Evolutionary conservation across 202 grass and related monocot genomes (phyloP).

Genomic region (Zoysia matrella): DNA sequence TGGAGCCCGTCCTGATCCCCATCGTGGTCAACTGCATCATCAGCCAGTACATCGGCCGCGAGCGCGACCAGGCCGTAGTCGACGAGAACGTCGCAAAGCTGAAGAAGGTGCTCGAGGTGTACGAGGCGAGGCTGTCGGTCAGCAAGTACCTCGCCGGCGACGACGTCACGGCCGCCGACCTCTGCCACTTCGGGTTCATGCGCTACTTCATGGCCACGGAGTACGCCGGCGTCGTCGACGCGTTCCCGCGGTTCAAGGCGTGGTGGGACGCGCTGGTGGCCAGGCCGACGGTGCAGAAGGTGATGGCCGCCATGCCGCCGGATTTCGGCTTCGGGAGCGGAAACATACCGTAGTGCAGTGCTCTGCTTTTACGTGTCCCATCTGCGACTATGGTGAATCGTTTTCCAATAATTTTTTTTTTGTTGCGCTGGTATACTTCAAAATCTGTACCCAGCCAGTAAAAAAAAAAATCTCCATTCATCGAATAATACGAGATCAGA

Average conservation of each 20-base stretch:
- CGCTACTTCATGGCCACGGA: slow-evolving; percentile 53
- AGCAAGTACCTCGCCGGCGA: slow-evolving; percentile 54
- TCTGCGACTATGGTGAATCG: too few species aligned
- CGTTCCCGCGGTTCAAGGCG: slow-evolving; percentile 47
- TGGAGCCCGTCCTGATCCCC: slow-evolving; percentile 1
- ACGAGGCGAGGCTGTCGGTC: slow-evolving; percentile 53
- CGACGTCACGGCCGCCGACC: slow-evolving; percentile 61
- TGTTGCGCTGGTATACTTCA: too few species aligned
- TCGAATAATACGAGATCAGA: too few species aligned
- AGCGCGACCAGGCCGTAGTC: slow-evolving; percentile 49
- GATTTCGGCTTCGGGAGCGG: slow-evolving; percentile 21
- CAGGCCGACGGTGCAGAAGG: slow-evolving; percentile 55
- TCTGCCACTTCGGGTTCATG: slow-evolving; percentile 52
- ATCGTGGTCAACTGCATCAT: slow-evolving; percentile 50
- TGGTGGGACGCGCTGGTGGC: slow-evolving; percentile 57
- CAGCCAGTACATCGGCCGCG: neutral
- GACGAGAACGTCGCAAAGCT: slow-evolving; percentile 52
- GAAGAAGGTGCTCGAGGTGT: slow-evolving; percentile 46
- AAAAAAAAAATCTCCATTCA: too few species aligned
- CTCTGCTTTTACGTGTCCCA: too few species aligned
- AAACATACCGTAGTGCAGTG: neutral
- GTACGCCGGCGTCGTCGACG: slow-evolving; percentile 41
- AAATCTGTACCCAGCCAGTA: too few species aligned
- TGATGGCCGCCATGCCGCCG: slow-evolving; percentile 34
- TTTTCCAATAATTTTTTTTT: too few species aligned